Evolutionary conservation across 116 monocot species (phyloP).

Genomic region (Cymodocea nodosa): DNA sequence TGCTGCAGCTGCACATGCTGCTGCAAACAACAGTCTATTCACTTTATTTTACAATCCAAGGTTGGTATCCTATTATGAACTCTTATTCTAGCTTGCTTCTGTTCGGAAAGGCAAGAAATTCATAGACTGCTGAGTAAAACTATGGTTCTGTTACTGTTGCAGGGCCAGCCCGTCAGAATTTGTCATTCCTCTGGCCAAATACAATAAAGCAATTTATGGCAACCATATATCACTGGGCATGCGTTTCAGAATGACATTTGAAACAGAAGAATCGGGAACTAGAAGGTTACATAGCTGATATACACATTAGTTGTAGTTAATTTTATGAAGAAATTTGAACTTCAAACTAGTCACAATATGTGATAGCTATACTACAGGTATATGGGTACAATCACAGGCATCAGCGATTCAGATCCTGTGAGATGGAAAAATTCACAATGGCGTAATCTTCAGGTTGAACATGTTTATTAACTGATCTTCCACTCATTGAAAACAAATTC

Average conservation of each 20-base stretch:
- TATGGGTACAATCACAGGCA: constrained; percentile 92
- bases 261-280: constrained; percentile 81
- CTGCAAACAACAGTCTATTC: constrained; percentile 64
- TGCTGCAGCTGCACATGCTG: constrained; percentile 83
- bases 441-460: constrained; percentile 71
- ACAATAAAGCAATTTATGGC: constrained; percentile 55
- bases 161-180: constrained; percentile 83
- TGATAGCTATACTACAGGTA: constrained; percentile 32
- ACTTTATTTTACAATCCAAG: constrained; percentile 84
- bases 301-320: neutral
- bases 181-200: constrained; percentile 74
- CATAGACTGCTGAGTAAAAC: neutral
- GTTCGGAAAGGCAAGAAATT: neutral
- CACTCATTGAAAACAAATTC: neutral
- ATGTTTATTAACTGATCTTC: neutral
- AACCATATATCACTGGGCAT: constrained; percentile 67
- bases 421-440: constrained; percentile 90
- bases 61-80: constrained; percentile 10
- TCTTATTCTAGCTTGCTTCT: neutral
- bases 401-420: constrained; percentile 72
- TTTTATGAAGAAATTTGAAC: neutral
- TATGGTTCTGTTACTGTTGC: constrained; percentile 12
- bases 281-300: constrained; percentile 36
- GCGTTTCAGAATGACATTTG: constrained; percentile 83
- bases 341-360: neutral